A percentile compares a stretch with the other conserved stretches of the same genome.
Conservation (phyloP, 495 filamentous ascomycete genomes). For the Arthonia radiata region DNA sequence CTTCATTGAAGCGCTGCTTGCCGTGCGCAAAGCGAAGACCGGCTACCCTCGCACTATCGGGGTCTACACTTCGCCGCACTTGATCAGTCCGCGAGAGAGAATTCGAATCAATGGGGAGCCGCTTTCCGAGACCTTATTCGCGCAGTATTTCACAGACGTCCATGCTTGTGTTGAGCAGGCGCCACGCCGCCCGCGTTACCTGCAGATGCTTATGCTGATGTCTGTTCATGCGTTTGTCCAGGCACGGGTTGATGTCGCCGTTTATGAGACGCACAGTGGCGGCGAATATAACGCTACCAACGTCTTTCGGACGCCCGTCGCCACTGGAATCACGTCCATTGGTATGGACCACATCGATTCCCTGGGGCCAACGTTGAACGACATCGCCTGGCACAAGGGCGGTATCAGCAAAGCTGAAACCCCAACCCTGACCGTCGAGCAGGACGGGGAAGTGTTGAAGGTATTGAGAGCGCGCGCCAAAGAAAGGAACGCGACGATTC, state of each 20-base stretch:
- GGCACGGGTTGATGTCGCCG: constrained; percentile 8
- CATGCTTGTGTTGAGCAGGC: background rate
- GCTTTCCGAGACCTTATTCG: constrained; percentile 4
- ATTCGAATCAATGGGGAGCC: constrained; percentile 10
- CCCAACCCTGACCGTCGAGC: constrained; percentile 4
- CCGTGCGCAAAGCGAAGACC: constrained; percentile 4
- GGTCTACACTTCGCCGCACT: constrained; percentile 10
- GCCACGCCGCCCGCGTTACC: constrained; percentile 23
- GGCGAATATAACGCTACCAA: constrained; percentile 11
- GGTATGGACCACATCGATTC: constrained; percentile 8
- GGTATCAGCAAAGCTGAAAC: constrained; percentile 10
- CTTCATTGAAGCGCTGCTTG: constrained; percentile 18
- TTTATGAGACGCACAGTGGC: constrained; percentile 7
- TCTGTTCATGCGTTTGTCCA: constrained; percentile 8
- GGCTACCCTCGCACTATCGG: constrained; percentile 12
- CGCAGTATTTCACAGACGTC: constrained; percentile 6
- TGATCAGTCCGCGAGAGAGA: constrained; percentile 5
- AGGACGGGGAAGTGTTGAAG: constrained; percentile 1
- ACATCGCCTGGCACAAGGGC: constrained; percentile 12
- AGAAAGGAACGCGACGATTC: constrained; percentile 4
- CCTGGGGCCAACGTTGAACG: constrained; percentile 8
- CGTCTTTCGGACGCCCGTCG: constrained; percentile 5
- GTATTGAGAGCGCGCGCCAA: constrained; percentile 4
- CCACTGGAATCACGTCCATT: constrained; percentile 8
- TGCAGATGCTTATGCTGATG: constrained; percentile 17